phyloP scores from a whole-genome alignment of 2,329 filamentous ascomycete genomes.

The Dichotomopilus funicola region DNA sequence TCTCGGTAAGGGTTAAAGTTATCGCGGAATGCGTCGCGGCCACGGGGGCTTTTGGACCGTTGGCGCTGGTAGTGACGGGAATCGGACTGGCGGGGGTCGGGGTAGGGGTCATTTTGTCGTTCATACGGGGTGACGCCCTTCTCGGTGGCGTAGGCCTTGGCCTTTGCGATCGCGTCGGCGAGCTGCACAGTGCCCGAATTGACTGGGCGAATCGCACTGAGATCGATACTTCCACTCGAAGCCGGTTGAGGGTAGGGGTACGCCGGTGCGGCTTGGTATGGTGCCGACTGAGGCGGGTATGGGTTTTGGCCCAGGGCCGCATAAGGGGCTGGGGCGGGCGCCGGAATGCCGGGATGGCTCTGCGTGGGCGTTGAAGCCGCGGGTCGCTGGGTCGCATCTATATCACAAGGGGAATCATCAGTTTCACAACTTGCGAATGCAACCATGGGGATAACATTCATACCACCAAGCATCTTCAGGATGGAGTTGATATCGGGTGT shows the following conservation, averaged over 20 bases:
- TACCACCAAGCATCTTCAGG: conserved; percentile 20
- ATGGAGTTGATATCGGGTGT: conserved; percentile 23
- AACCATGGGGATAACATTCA: not conserved
- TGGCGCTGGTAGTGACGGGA: conserved; percentile 56
- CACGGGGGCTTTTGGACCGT: conserved; percentile 68
- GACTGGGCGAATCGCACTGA: conserved; percentile 72
- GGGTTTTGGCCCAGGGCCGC: conserved; percentile 20
- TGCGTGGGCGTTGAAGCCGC: conserved; percentile 21
- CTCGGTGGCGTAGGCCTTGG: conserved; percentile 73
- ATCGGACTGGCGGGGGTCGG: conserved; percentile 40
- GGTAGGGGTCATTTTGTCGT: conserved; percentile 41
- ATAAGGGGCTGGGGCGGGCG: conserved; percentile 11
- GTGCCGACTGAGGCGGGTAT: conserved; percentile 17
- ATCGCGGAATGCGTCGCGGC: conserved; percentile 66
- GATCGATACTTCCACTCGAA: conserved; percentile 68
- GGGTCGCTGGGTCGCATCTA: conserved; percentile 22
- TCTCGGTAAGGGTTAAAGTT: conserved; percentile 79
- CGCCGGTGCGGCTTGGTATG: conserved; percentile 15
- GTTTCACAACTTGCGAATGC: not conserved
- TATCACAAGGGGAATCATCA: conserved; percentile 2
- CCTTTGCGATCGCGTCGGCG: conserved; percentile 77
- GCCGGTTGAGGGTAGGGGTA: conserved; percentile 55
- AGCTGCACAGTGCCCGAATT: conserved; percentile 78
- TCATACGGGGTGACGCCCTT: conserved; percentile 64
- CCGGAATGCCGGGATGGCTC: conserved; percentile 18